phyloP scores from a whole-genome alignment of 371 early-diverging fungal genomes.

The Basidiobolus meristosporus region DNA sequence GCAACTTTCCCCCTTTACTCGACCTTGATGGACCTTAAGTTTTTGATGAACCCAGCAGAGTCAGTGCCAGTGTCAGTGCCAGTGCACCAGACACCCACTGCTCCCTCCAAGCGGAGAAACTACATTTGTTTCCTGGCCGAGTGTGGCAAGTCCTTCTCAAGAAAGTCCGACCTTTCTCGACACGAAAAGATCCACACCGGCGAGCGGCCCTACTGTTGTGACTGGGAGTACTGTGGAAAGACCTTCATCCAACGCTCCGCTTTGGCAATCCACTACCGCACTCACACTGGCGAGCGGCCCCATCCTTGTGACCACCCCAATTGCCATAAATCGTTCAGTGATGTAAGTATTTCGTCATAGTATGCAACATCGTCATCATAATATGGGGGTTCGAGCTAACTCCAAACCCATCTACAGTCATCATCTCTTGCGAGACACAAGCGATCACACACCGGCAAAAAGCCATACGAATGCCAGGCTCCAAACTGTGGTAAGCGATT shows the following conservation, averaged over 20 bases:
- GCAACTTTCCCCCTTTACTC: no score
- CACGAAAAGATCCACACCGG: slow-evolving; percentile 56
- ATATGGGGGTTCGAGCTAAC: no score
- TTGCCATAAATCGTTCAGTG: slow-evolving; percentile 17
- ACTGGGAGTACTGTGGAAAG: slow-evolving; percentile 44
- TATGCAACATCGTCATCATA: no score
- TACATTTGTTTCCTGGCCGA: slow-evolving; percentile 14
- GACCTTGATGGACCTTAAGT: no score
- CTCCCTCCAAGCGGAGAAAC: no score
- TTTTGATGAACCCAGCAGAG: no score
- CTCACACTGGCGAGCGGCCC: slow-evolving; percentile 46
- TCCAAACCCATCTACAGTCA: no score
- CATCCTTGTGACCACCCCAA: slow-evolving; percentile 18
- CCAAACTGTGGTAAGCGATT: slow-evolving; percentile 36
- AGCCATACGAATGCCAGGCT: slow-evolving; percentile 38
- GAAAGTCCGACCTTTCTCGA: slow-evolving; percentile 44
- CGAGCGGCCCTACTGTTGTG: slow-evolving; percentile 46
- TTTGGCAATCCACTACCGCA: slow-evolving; percentile 37
- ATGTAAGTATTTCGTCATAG: slow-evolving; percentile 30
- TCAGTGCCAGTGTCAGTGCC: no score
- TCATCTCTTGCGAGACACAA: slow-evolving; percentile 20
- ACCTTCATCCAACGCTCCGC: slow-evolving; percentile 45
- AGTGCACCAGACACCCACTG: no score
- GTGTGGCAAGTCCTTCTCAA: slow-evolving; percentile 41
- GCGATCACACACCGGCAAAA: slow-evolving; percentile 52